Evolutionary conservation across 768 basidiomycete species (phyloP).

Genomic region (Epithele typhae): DNA sequence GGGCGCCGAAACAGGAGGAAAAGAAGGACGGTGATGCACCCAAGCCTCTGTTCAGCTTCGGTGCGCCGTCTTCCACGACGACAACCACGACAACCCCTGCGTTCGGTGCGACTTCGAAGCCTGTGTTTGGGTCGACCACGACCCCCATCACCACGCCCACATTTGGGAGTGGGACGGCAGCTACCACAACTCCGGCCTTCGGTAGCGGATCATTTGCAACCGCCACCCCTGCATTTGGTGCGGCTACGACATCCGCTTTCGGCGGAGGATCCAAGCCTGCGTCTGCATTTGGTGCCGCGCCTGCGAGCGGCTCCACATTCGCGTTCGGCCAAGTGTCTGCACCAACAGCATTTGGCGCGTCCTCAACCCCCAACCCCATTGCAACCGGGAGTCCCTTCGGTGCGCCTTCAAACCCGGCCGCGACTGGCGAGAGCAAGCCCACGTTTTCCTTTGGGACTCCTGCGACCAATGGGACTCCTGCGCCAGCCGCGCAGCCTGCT

Average conservation of each 20-base stretch:
- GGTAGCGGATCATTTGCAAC: too few relatives aligned
- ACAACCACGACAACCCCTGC: constrained; percentile 1
- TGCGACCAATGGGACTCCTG: neutral
- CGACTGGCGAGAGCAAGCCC: constrained; percentile 4
- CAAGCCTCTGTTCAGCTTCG: constrained; percentile 14
- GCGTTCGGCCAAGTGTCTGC: too few relatives aligned
- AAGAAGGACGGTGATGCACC: constrained; percentile 5
- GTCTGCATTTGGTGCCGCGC: neutral
- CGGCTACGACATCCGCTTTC: neutral
- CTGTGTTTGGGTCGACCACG: neutral
- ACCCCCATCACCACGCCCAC: neutral
- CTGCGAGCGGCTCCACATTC: too few relatives aligned
- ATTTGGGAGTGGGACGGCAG: neutral
- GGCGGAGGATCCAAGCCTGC: neutral
- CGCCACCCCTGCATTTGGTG: neutral
- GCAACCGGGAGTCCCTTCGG: constrained; percentile 16
- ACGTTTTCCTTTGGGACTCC: constrained; percentile 13
- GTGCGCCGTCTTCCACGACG: neutral
- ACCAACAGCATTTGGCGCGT: too few relatives aligned
- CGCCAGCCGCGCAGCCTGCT: too few relatives aligned
- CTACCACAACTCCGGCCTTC: neutral
- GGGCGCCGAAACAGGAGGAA: too few relatives aligned
- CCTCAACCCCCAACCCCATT: too few relatives aligned
- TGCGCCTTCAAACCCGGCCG: neutral
- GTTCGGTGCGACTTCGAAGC: too few relatives aligned